These are phyloP conservation scores for Camellia granthamiana DNA, from an alignment of 148 eudicot species.

Conservation along the genomic window DNA sequence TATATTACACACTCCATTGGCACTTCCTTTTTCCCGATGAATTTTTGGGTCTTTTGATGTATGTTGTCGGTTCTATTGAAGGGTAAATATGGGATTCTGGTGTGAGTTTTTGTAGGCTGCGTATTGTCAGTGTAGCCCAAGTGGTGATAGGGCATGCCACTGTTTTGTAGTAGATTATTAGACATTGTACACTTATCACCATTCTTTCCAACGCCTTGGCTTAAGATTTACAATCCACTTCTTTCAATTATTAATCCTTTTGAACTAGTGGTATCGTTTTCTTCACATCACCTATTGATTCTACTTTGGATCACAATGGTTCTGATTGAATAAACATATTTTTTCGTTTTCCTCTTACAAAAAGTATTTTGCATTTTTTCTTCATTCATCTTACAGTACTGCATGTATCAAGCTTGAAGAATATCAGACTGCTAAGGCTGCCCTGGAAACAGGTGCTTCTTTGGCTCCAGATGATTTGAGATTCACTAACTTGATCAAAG, in stretches of 20 bases:
- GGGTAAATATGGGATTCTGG: neutral
- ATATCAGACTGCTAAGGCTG: conserved; percentile 83
- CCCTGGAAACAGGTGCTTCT: conserved; percentile 72
- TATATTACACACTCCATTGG: neutral
- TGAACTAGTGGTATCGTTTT: neutral
- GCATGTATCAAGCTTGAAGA: conserved; percentile 95
- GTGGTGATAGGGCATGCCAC: neutral
- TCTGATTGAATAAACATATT: neutral
- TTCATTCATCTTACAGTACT: conserved; percentile 33
- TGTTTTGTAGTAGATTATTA: conserved; percentile 5
- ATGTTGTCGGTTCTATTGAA: neutral
- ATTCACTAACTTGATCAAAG: conserved; percentile 70
- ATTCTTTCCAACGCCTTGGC: neutral
- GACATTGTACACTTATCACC: neutral
- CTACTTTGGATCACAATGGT: neutral
- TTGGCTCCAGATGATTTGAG: conserved; percentile 71
- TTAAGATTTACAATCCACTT: neutral
- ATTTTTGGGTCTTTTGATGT: neutral
- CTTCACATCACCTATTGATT: neutral
- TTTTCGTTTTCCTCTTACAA: neutral
- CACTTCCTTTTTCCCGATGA: neutral
- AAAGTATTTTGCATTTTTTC: neutral
- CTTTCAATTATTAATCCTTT: neutral
- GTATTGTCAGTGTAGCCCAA: neutral
- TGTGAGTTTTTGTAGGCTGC: neutral